Evolutionary conservation across 768 basidiomycete species (phyloP).

Genomic region (Mycena rosella): DNA sequence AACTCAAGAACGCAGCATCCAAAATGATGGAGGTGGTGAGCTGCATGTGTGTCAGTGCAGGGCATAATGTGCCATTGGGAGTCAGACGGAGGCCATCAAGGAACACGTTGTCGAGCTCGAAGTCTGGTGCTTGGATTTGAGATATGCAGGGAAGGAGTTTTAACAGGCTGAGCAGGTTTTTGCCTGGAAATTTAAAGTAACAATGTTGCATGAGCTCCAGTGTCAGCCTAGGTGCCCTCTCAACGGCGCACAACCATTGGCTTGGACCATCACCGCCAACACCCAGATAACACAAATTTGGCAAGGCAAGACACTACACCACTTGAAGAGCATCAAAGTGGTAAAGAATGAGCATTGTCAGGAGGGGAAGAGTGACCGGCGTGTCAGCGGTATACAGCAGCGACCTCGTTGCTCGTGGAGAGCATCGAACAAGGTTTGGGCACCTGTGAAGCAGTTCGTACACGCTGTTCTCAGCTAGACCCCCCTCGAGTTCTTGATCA

Average conservation of each 20-base stretch:
- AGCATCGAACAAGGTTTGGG: background rate
- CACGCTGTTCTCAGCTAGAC: background rate
- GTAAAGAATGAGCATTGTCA: background rate
- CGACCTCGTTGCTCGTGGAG: background rate
- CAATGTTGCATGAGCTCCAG: background rate
- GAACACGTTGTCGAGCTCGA: too few relatives aligned
- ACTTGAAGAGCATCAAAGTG: too few relatives aligned
- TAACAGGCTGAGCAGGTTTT: background rate
- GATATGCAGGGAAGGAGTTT: background rate
- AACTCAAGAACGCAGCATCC: background rate
- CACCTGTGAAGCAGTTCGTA: background rate
- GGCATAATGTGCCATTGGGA: background rate
- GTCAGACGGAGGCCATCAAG: background rate
- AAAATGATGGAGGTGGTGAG: background rate
- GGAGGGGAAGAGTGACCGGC: background rate
- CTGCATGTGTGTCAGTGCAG: background rate
- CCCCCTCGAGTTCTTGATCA: background rate
- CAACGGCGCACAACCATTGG: too few relatives aligned
- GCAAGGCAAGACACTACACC: background rate
- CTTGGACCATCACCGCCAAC: background rate
- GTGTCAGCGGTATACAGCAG: background rate
- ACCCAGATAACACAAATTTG: background rate
- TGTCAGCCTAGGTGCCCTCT: background rate
- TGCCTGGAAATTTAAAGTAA: background rate
- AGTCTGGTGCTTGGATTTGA: background rate